Percentiles rank a stretch among this genome's conserved stretches.
phyloP scores from a whole-genome alignment of 306 rosid species.

The Dryas drummondii region DNA sequence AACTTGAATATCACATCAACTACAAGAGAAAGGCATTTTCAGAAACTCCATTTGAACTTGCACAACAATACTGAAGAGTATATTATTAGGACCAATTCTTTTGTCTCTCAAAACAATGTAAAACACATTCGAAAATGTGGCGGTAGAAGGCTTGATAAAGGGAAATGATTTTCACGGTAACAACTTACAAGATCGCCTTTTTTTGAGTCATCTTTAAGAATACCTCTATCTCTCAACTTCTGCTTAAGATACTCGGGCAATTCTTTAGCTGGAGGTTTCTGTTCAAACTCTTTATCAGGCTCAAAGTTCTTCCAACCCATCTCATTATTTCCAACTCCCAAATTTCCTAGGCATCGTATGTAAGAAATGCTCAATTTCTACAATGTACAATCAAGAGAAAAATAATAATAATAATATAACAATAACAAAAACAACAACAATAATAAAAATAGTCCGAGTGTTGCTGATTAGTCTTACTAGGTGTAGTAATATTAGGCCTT shows the following conservation, averaged over 20 bases:
- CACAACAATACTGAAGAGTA: not conserved
- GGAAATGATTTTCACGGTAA: slow-evolving; percentile 15
- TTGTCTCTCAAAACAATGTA: not conserved
- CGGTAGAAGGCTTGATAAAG: not conserved
- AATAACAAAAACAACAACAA: not conserved
- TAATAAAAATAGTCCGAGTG: not conserved
- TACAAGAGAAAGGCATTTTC: not conserved
- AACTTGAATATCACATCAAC: not conserved
- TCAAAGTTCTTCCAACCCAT: slow-evolving; percentile 31
- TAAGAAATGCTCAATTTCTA: slow-evolving; percentile 16
- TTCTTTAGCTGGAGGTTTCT: slow-evolving; percentile 53
- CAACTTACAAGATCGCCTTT: slow-evolving; percentile 47
- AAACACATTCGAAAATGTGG: not conserved
- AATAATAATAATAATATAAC: no score
- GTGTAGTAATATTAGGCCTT: slow-evolving; percentile 26
- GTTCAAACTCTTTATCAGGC: slow-evolving; percentile 38
- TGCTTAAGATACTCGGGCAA: slow-evolving; percentile 87
- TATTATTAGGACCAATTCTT: not conserved
- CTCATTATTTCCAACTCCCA: slow-evolving; percentile 42
- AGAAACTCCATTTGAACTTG: not conserved
- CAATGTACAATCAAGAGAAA: slow-evolving; percentile 19
- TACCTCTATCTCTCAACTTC: slow-evolving; percentile 88
- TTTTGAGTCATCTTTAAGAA: slow-evolving; percentile 57
- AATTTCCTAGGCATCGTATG: slow-evolving; percentile 39
- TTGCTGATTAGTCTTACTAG: slow-evolving; percentile 23